phyloP scores from a whole-genome alignment of 768 basidiomycete genomes.

The Termitomyces titanicus region DNA sequence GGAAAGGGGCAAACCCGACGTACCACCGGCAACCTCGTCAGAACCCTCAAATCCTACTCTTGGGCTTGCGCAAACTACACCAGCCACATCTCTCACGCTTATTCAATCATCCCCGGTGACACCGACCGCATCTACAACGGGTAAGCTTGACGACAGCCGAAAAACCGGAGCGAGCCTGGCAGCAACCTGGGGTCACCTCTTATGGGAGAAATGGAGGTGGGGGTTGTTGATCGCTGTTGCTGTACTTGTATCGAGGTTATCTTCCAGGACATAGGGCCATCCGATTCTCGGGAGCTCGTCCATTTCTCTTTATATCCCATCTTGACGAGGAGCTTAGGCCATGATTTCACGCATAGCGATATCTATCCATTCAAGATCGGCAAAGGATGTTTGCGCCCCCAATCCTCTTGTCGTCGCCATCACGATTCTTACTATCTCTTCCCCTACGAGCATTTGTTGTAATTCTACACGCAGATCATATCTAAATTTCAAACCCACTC shows the following conservation, averaged over 20 bases:
- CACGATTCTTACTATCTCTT: slow-evolving; percentile 14
- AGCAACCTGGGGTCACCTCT: slow-evolving; percentile 57
- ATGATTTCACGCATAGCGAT: background rate
- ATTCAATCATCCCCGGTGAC: background rate
- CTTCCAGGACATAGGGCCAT: slow-evolving; percentile 38
- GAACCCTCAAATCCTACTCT: slow-evolving; percentile 2
- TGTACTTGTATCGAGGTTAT: slow-evolving; percentile 73
- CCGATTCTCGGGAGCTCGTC: slow-evolving; percentile 6
- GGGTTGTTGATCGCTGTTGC: slow-evolving; percentile 76
- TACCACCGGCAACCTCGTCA: slow-evolving; percentile 16
- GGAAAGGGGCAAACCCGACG: slow-evolving; percentile 54
- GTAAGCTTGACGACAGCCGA: slow-evolving; percentile 23
- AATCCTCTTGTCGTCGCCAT: slow-evolving; percentile 1
- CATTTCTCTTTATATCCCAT: background rate
- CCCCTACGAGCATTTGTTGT: slow-evolving; percentile 11
- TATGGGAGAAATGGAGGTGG: slow-evolving; percentile 87
- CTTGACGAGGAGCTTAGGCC: background rate
- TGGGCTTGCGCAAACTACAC: background rate
- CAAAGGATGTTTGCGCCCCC: background rate
- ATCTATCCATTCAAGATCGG: slow-evolving; percentile 7
- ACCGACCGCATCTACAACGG: background rate
- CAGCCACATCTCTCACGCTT: slow-evolving; percentile 3
- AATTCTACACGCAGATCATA: slow-evolving; percentile 9
- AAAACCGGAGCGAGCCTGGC: slow-evolving; percentile 46
- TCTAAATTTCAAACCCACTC: slow-evolving; percentile 6